Evolutionary conservation across 1,139 yeast species (phyloP), one percentile per base, ranked within the genome.

Genomic region (Pneumocystis carinii): DNA sequence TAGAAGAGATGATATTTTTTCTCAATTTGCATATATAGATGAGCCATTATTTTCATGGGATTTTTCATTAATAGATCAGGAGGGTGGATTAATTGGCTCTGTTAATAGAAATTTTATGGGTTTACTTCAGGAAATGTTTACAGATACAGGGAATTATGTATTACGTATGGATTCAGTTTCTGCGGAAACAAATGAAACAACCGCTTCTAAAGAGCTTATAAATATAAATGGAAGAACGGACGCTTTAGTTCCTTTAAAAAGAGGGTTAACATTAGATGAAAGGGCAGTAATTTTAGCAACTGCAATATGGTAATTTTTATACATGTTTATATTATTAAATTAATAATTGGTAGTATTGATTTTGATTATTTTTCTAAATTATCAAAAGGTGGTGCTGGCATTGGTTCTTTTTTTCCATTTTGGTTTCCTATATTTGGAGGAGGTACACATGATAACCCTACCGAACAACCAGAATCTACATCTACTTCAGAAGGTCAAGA

Each of bases 41-140:
- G 84, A 96, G 0, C 94, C 94, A 1, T 86, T 90, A 66, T 76
- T 92, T 63, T 81, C 95, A 10, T 92, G 90, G 77, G 88, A 86
- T 64, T 92, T 92, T 74, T 92, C 95, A 0, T 85, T 89, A 3
- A 72, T 71, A 42, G 82, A 89, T 72, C 83, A 78, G 60, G 66
- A 77, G 1, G 85, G 84, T 0, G 76, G 78, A 29, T 81, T 86
- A 0, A 76, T 86, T 65, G 96, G 86, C 0, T 78, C 87, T 1
- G 90, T 92, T 1, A 95, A 89, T 72, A 80, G 97, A 70, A 89
- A 90, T 73, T 92, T 96, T 94, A 95, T 87, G 3, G 98, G 98
- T 0, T 75, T 92, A 53, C 95, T 95, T 1, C 80, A 97, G 70
- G 98, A 92, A 72, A 75, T 90, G 70, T 86, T 90, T 71, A 90